phyloP scores from a whole-genome alignment of 2,329 filamentous ascomycete genomes.

The Sporothrix brasiliensis region DNA sequence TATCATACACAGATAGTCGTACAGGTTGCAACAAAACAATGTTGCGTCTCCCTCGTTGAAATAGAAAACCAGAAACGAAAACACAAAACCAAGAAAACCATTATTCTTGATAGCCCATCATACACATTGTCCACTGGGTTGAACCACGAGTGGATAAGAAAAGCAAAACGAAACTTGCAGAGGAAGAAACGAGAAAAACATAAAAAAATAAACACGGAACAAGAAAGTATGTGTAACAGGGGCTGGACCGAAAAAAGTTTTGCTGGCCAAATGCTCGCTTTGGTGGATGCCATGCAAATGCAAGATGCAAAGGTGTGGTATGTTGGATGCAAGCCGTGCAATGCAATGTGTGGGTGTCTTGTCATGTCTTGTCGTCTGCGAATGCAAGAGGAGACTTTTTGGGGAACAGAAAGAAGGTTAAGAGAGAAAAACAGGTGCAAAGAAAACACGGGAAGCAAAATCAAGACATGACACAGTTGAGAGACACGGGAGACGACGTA shows the following conservation, averaged over 20 bases:
- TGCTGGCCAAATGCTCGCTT: slow-evolving; percentile 21
- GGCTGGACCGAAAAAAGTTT: slow-evolving; percentile 7
- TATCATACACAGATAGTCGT: slow-evolving; percentile 20
- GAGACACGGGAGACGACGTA: slow-evolving; percentile 17
- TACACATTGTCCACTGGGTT: slow-evolving; percentile 1
- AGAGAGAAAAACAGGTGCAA: not conserved
- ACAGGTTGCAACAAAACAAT: not conserved
- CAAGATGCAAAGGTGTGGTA: not conserved
- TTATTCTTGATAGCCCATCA: slow-evolving; percentile 20
- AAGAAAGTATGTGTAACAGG: slow-evolving; percentile 20
- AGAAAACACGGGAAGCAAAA: slow-evolving; percentile 3
- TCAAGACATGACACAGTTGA: not conserved
- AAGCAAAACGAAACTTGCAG: not conserved
- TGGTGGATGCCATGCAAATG: slow-evolving; percentile 6
- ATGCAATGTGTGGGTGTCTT: slow-evolving; percentile 11
- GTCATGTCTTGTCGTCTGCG: slow-evolving; percentile 10
- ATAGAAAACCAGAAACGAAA: not conserved
- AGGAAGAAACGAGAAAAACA: not conserved
- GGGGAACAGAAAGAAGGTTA: slow-evolving; percentile 15
- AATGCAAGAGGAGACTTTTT: not conserved
- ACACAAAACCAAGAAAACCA: not conserved
- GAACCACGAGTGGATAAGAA: not conserved
- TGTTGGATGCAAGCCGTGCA: not conserved
- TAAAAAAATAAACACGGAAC: not conserved
- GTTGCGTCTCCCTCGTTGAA: not conserved